phyloP scores from a whole-genome alignment of 768 basidiomycete genomes.

The Fomitopsis pulvina region DNA sequence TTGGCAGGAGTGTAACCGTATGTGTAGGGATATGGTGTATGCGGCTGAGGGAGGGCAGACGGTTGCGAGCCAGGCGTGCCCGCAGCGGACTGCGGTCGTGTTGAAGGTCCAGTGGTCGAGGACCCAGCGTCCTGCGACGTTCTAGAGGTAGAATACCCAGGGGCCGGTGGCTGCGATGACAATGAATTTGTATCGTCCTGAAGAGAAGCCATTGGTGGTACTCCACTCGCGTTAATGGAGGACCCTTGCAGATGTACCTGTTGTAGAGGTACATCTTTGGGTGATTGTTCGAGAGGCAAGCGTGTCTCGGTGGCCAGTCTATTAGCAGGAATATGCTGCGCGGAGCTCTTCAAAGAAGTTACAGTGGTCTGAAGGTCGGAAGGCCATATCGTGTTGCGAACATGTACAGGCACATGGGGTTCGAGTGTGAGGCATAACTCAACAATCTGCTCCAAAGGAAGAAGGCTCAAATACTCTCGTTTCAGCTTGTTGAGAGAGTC shows the following conservation, averaged over 20 bases:
- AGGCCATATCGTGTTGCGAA: slow-evolving; percentile 69
- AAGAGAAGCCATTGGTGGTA: slow-evolving; percentile 19
- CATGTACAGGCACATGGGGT: slow-evolving; percentile 55
- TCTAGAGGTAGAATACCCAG: neutral
- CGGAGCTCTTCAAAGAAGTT: slow-evolving; percentile 37
- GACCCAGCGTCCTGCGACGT: neutral
- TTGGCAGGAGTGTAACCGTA: slow-evolving; percentile 38
- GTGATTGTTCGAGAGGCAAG: slow-evolving; percentile 6
- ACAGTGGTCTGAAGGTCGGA: slow-evolving; percentile 61
- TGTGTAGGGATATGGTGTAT: slow-evolving; percentile 40
- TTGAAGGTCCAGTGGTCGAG: neutral
- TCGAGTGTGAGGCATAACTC: slow-evolving; percentile 75
- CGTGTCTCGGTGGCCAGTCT: slow-evolving; percentile 11
- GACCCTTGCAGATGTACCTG: slow-evolving; percentile 15
- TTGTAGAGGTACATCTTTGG: slow-evolving; percentile 13
- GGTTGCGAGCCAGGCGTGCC: slow-evolving; percentile 16
- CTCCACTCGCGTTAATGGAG: slow-evolving; percentile 4
- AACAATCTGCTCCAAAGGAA: slow-evolving; percentile 66
- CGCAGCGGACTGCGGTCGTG: slow-evolving; percentile 3
- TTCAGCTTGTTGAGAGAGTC: slow-evolving; percentile 52
- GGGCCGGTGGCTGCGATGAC: neutral
- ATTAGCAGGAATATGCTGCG: too few species aligned
- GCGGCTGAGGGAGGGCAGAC: slow-evolving; percentile 12
- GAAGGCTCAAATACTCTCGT: slow-evolving; percentile 60
- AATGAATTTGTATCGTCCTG: slow-evolving; percentile 6